phyloP scores from a whole-genome alignment of 148 eudicot species.

The Vaccinium vitisidaea region DNA sequence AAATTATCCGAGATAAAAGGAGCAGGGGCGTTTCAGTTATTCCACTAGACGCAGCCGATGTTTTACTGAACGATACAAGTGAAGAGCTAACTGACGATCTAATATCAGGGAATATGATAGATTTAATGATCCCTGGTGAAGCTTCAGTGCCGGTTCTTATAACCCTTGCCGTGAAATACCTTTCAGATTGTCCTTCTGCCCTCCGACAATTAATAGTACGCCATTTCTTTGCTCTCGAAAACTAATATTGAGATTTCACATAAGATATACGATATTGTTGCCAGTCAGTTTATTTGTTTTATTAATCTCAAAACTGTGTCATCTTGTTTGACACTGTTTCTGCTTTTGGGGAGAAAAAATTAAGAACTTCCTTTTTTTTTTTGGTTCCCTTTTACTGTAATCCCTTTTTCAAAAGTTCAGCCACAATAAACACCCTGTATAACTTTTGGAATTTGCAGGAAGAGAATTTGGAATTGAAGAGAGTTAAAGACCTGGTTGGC shows the following conservation, averaged over 20 bases:
- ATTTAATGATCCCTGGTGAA: constrained; percentile 96
- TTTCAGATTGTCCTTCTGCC: constrained; percentile 76
- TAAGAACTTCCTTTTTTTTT: neutral
- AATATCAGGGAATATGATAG: constrained; percentile 83
- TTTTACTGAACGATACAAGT: constrained; percentile 61
- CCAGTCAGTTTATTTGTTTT: too few relatives aligned
- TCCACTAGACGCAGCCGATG: constrained; percentile 71
- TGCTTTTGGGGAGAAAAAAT: too few relatives aligned
- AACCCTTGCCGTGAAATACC: constrained; percentile 75
- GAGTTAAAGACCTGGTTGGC: constrained; percentile 45
- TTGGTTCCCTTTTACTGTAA: neutral
- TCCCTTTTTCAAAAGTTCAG: neutral
- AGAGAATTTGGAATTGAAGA: constrained; percentile 72
- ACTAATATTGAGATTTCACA: too few relatives aligned
- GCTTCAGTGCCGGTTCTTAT: constrained; percentile 91
- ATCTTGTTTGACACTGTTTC: too few relatives aligned
- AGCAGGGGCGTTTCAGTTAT: constrained; percentile 17
- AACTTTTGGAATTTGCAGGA: constrained; percentile 41
- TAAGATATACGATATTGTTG: too few relatives aligned
- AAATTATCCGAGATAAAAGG: constrained; percentile 53
- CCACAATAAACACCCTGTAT: neutral
- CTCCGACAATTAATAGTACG: constrained; percentile 64
- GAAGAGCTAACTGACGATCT: constrained; percentile 70
- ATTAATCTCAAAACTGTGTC: too few relatives aligned
- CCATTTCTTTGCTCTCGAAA: neutral